Conservation (phyloP, 768 basidiomycete species). For the Piloderma croceum region DNA sequence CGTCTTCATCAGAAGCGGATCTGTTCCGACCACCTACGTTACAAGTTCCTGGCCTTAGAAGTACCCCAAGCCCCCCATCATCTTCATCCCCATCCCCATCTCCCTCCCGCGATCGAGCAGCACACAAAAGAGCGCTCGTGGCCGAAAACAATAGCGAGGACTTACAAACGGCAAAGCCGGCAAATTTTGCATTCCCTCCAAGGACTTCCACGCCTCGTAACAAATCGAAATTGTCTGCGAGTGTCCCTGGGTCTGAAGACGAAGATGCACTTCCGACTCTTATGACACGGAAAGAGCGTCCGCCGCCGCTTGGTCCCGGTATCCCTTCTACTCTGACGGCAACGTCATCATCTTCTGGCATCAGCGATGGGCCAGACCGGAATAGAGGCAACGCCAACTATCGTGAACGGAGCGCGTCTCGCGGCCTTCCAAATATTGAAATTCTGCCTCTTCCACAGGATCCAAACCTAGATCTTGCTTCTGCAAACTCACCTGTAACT, state of each 20-base stretch:
- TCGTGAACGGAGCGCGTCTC: not conserved
- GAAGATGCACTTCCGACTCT: slow-evolving; percentile 8
- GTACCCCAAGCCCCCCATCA: slow-evolving; percentile 18
- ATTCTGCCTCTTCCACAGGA: not conserved
- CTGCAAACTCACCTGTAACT: too few species aligned
- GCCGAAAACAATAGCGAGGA: slow-evolving; percentile 35
- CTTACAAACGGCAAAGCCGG: slow-evolving; percentile 38
- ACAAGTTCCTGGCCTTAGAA: slow-evolving; percentile 20
- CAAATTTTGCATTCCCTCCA: slow-evolving; percentile 50
- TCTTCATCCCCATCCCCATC: slow-evolving; percentile 26
- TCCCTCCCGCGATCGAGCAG: slow-evolving; percentile 29
- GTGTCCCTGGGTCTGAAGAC: slow-evolving; percentile 23
- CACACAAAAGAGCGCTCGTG: slow-evolving; percentile 25
- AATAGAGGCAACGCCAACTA: not conserved
- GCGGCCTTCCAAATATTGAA: not conserved
- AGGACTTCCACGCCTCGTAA: slow-evolving; percentile 27
- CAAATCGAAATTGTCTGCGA: slow-evolving; percentile 27
- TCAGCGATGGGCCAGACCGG: not conserved
- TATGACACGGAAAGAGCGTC: not conserved
- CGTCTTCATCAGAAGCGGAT: slow-evolving; percentile 28
- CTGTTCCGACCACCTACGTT: slow-evolving; percentile 38
- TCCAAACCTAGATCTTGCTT: too few species aligned
- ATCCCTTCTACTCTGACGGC: not conserved
- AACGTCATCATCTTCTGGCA: not conserved
- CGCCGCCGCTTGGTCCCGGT: not conserved